These are phyloP conservation scores for Hydnum rufescens DNA, from an alignment of 768 basidiomycete species.

Conservation along the genomic window DNA sequence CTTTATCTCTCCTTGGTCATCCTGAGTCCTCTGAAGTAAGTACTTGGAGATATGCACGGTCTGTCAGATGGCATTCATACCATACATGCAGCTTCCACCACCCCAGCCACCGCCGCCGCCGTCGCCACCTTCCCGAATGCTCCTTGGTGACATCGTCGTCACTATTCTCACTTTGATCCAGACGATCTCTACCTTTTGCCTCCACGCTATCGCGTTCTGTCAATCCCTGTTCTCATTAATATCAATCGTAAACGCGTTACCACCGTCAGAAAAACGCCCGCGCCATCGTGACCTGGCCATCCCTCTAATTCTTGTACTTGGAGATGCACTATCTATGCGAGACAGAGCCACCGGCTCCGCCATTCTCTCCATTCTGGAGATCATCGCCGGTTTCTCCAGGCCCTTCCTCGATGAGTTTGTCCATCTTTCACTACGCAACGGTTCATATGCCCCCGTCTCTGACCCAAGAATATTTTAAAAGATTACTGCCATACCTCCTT, in stretches of 20 bases:
- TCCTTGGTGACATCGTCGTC: conserved; percentile 39
- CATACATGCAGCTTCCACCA: neutral
- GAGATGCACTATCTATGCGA: neutral
- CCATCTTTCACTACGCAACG: neutral
- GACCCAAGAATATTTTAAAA: conserved; percentile 14
- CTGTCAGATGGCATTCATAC: neutral
- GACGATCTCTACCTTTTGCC: conserved; percentile 43
- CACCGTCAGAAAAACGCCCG: too few relatives aligned
- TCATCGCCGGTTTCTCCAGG: conserved; percentile 28
- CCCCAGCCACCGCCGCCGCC: conserved; percentile 6
- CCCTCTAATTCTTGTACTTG: neutral
- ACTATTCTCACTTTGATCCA: conserved; percentile 58
- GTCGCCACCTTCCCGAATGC: conserved; percentile 17
- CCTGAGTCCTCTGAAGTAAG: conserved; percentile 26
- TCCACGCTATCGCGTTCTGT: conserved; percentile 31
- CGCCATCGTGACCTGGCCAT: too few relatives aligned
- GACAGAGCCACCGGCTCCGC: conserved; percentile 24
- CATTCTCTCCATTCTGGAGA: conserved; percentile 26
- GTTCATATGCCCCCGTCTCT: neutral
- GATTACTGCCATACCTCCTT: conserved; percentile 52
- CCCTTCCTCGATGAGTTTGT: conserved; percentile 41
- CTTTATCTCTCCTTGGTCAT: conserved; percentile 31
- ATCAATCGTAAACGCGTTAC: conserved; percentile 17
- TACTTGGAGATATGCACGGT: neutral
- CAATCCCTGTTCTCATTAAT: conserved; percentile 15